phyloP scores from a whole-genome alignment of 805 yeast genomes.

The Wickerhamiella bombiphila region DNA sequence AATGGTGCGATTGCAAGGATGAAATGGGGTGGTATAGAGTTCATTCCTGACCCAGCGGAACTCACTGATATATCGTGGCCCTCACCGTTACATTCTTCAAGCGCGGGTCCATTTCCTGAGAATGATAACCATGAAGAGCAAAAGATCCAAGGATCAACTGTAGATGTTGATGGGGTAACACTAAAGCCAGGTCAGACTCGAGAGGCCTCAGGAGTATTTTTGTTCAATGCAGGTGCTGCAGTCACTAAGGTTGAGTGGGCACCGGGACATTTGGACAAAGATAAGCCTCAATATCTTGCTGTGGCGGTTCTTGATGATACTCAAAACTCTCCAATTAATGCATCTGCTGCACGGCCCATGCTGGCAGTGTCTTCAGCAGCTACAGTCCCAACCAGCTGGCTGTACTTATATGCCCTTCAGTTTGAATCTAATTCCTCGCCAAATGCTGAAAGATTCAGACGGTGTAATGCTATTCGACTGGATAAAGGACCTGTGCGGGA shows the following conservation, averaged over 20 bases:
- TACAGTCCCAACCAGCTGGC: no score
- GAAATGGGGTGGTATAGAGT: conserved; percentile 36
- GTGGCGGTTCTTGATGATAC: conserved; percentile 30
- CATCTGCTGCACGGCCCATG: background rate
- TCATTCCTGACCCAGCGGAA: conserved; percentile 28
- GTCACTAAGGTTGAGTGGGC: conserved; percentile 43
- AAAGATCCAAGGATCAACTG: conserved; percentile 7
- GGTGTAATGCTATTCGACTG: background rate
- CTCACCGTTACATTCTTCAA: no score
- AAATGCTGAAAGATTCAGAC: no score
- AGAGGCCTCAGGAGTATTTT: conserved; percentile 25
- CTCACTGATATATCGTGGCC: no score
- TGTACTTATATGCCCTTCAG: conserved; percentile 1
- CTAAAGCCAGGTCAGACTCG: conserved; percentile 3
- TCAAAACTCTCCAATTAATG: background rate
- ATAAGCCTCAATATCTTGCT: conserved; percentile 41
- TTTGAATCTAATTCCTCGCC: background rate
- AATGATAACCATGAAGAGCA: no score
- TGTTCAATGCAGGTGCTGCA: conserved; percentile 37
- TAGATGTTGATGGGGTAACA: background rate
- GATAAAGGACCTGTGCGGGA: conserved; percentile 20
- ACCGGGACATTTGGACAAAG: conserved; percentile 16
- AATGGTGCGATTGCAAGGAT: conserved; percentile 32
- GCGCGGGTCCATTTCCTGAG: no score
- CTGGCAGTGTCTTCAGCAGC: background rate